phyloP scores from a whole-genome alignment of 495 filamentous ascomycete species.

The Talaromyces borbonicus region DNA sequence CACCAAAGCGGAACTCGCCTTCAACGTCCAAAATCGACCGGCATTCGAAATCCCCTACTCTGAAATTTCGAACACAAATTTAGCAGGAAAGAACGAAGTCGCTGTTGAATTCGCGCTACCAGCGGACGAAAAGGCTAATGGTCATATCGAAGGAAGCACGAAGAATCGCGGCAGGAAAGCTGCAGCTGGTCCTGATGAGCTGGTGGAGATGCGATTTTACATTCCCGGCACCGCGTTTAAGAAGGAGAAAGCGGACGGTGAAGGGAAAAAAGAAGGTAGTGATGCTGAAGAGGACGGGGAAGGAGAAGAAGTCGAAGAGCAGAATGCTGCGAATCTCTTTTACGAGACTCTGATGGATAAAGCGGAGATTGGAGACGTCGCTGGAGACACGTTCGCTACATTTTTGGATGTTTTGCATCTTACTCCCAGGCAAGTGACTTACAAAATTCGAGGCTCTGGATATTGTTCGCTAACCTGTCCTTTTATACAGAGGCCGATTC shows the following conservation, averaged over 20 bases:
- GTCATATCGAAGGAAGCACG: slow-evolving; percentile 61
- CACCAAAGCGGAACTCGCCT: slow-evolving; percentile 84
- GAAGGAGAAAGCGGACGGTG: slow-evolving; percentile 67
- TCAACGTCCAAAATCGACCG: slow-evolving; percentile 94
- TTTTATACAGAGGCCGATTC: slow-evolving; percentile 74
- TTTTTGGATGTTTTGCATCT: slow-evolving; percentile 97
- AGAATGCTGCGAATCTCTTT: slow-evolving; percentile 89
- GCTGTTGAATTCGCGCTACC: slow-evolving; percentile 86
- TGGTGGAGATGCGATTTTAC: slow-evolving; percentile 98
- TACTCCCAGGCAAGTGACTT: slow-evolving; percentile 86
- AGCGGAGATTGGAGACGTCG: slow-evolving; percentile 97
- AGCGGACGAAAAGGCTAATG: slow-evolving; percentile 53
- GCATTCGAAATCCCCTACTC: slow-evolving; percentile 97
- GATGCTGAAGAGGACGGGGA: slow-evolving; percentile 63
- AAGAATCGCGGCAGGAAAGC: slow-evolving; percentile 78
- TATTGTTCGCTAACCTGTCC: too few relatives aligned
- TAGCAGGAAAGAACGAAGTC: slow-evolving; percentile 96
- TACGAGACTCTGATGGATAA: slow-evolving; percentile 98
- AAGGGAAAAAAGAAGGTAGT: slow-evolving; percentile 56
- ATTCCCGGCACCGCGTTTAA: slow-evolving; percentile 85
- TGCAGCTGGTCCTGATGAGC: slow-evolving; percentile 76
- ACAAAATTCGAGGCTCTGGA: too few relatives aligned
- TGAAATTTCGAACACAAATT: slow-evolving; percentile 95
- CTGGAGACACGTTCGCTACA: slow-evolving; percentile 92
- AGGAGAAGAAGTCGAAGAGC: slow-evolving; percentile 62